Conservation (phyloP, 352 stramenopile genomes). For the Globisporangium megalacanthum region DNA sequence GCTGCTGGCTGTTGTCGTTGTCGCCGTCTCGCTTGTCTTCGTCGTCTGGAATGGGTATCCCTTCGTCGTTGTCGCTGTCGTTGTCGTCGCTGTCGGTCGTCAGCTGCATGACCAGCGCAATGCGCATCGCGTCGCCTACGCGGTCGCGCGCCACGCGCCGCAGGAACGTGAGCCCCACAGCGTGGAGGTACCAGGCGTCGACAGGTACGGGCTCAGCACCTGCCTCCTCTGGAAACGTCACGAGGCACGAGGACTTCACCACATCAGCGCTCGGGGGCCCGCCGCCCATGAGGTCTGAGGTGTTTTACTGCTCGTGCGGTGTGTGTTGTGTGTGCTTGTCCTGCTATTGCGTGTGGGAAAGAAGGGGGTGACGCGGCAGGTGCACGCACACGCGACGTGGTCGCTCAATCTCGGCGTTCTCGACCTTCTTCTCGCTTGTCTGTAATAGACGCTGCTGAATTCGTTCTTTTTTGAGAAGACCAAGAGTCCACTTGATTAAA, state of each 20-base stretch:
- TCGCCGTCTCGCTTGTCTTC: neutral
- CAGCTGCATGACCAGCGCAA: constrained; percentile 60
- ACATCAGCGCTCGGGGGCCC: constrained; percentile 62
- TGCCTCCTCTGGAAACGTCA: constrained; percentile 74
- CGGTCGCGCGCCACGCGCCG: constrained; percentile 64
- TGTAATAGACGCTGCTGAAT: too few relatives aligned
- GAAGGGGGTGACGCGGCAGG: neutral
- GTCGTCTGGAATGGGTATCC: neutral
- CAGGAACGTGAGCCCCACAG: constrained; percentile 65
- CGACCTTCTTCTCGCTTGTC: too few relatives aligned
- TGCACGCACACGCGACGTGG: too few relatives aligned
- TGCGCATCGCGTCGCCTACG: constrained; percentile 47
- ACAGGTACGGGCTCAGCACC: constrained; percentile 71
- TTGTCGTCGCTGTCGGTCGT: constrained; percentile 8
- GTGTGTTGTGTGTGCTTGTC: neutral
- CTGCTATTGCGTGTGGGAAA: neutral
- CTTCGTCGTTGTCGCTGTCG: constrained; percentile 3
- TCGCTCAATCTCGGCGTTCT: too few relatives aligned
- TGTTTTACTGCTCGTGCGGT: neutral
- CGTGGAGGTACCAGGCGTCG: constrained; percentile 78
- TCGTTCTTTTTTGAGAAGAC: too few relatives aligned
- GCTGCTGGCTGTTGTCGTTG: neutral
- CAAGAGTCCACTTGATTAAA: too few relatives aligned
- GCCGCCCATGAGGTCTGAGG: constrained; percentile 45
- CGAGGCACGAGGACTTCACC: constrained; percentile 74